Conservation (phyloP, 805 yeast species). For the Metschnikowia lochheadii region DNA sequence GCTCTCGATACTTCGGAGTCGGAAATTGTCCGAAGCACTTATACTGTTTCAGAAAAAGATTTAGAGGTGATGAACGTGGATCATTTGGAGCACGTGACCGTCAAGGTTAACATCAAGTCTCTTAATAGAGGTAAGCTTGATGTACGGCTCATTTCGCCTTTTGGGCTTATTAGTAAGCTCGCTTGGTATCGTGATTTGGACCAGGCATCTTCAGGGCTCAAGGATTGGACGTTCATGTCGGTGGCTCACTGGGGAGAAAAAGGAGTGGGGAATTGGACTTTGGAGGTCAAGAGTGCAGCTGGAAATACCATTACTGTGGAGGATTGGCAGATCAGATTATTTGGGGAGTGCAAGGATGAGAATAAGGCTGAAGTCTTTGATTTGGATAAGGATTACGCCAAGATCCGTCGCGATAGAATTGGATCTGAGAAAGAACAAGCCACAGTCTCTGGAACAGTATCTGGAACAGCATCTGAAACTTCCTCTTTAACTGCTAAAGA, state of each 20-base stretch:
- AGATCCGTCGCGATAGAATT: conserved; percentile 9
- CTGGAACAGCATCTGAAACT: conserved; percentile 1
- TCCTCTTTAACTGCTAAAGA: too few relatives aligned
- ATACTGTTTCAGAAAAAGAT: conserved; percentile 44
- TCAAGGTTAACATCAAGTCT: conserved; percentile 68
- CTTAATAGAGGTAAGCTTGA: conserved; percentile 65
- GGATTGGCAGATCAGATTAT: conserved; percentile 74
- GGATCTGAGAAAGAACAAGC: conserved; percentile 24
- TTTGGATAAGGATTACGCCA: conserved; percentile 45
- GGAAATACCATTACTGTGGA: conserved; percentile 39
- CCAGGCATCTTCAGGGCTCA: conserved; percentile 52
- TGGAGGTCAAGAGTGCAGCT: conserved; percentile 51
- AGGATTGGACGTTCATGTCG: conserved; percentile 87
- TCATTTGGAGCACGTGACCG: conserved; percentile 79
- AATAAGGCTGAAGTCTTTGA: conserved; percentile 56
- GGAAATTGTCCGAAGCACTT: conserved; percentile 25
- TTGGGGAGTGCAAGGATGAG: conserved; percentile 74
- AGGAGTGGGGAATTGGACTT: conserved; percentile 78
- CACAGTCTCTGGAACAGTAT: neutral
- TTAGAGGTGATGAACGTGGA: conserved; percentile 58
- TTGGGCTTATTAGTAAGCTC: conserved; percentile 66
- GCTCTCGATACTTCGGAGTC: conserved; percentile 11
- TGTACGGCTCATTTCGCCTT: conserved; percentile 67
- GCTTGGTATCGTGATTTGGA: conserved; percentile 68
- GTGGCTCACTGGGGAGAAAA: conserved; percentile 97